Percentiles rank a stretch among this genome's conserved stretches.
These are phyloP conservation scores for Vigna radiata DNA, from an alignment of 306 rosid genomes.

Conservation along the genomic window DNA sequence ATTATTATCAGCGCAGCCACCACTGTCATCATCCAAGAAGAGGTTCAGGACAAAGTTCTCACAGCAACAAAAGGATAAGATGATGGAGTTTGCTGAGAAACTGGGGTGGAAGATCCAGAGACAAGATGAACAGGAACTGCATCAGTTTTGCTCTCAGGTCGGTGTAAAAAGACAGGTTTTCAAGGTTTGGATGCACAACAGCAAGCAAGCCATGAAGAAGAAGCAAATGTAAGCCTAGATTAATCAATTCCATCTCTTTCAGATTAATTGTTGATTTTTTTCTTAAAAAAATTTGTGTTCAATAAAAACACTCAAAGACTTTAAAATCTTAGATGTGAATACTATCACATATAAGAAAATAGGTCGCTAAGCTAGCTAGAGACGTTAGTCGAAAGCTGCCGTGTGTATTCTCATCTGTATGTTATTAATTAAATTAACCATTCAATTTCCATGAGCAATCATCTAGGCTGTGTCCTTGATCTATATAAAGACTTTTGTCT, in stretches of 20 bases:
- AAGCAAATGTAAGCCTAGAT: conserved; percentile 60
- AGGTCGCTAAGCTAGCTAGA: conserved; percentile 26
- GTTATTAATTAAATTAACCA: conserved; percentile 14
- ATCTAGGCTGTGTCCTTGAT: neutral
- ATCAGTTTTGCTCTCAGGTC: conserved; percentile 70
- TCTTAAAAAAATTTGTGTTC: neutral
- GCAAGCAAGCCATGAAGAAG: conserved; percentile 83
- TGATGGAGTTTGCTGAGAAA: conserved; percentile 84
- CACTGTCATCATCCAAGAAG: conserved; percentile 54
- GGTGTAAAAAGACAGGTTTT: conserved; percentile 75
- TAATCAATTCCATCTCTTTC: neutral
- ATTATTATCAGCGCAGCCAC: conserved; percentile 31
- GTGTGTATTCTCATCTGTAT: neutral
- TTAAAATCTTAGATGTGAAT: conserved; percentile 41
- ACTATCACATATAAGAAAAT: conserved; percentile 20
- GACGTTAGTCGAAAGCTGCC: conserved; percentile 26
- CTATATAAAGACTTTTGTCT: neutral
- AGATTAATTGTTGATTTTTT: neutral
- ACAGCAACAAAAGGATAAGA: conserved; percentile 73
- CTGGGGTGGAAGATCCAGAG: conserved; percentile 89
- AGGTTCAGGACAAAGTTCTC: conserved; percentile 81
- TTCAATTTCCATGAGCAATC: conserved; percentile 18
- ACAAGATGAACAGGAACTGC: conserved; percentile 79
- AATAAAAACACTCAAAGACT: neutral
- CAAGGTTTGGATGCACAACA: conserved; percentile 99